Evolutionary conservation across 208 protist genomes (phyloP).

Genomic region (Novymonas esmeraldas): DNA sequence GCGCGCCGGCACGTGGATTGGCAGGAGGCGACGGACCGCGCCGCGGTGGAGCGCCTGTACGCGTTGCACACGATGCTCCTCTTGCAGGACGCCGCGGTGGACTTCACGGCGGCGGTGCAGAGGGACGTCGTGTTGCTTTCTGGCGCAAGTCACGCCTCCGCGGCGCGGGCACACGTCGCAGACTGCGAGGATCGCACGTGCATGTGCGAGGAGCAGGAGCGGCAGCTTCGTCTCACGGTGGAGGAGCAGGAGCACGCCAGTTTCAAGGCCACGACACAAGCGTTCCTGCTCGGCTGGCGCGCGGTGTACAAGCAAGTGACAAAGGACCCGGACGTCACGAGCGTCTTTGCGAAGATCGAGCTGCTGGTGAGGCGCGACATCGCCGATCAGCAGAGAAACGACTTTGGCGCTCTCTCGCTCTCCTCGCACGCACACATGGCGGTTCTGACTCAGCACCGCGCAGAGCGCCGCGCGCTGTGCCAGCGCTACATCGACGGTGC

Average conservation of each 20-base stretch:
- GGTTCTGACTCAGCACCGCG: slow-evolving; percentile 9
- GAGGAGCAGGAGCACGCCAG: slow-evolving; percentile 48
- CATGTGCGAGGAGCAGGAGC: slow-evolving; percentile 38
- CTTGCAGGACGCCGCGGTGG: slow-evolving; percentile 9
- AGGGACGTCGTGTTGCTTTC: slow-evolving; percentile 29
- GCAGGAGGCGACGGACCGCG: slow-evolving; percentile 23
- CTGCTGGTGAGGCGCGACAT: slow-evolving; percentile 60
- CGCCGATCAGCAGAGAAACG: slow-evolving; percentile 54
- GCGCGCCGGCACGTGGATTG: slow-evolving; percentile 14
- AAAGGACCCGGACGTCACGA: slow-evolving; percentile 24
- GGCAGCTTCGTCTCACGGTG: slow-evolving; percentile 47
- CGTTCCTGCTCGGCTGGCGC: slow-evolving; percentile 60
- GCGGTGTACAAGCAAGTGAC: slow-evolving; percentile 46
- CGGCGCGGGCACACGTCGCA: slow-evolving; percentile 4
- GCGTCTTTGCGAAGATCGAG: slow-evolving; percentile 60
- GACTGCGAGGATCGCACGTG: slow-evolving; percentile 11
- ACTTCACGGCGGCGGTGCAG: slow-evolving; percentile 24
- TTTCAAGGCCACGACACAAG: slow-evolving; percentile 31
- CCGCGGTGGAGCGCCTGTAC: slow-evolving; percentile 16
- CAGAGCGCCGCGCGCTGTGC: slow-evolving; percentile 32
- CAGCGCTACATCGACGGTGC: slow-evolving; percentile 38
- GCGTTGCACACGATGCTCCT: slow-evolving; percentile 22
- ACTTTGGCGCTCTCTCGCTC: slow-evolving; percentile 34
- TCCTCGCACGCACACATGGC: slow-evolving; percentile 12
- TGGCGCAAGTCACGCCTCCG: slow-evolving; percentile 3